Evolutionary conservation across 192 early-diverging fungal genomes (phyloP).

Genomic region (Coemansia umbellata): DNA sequence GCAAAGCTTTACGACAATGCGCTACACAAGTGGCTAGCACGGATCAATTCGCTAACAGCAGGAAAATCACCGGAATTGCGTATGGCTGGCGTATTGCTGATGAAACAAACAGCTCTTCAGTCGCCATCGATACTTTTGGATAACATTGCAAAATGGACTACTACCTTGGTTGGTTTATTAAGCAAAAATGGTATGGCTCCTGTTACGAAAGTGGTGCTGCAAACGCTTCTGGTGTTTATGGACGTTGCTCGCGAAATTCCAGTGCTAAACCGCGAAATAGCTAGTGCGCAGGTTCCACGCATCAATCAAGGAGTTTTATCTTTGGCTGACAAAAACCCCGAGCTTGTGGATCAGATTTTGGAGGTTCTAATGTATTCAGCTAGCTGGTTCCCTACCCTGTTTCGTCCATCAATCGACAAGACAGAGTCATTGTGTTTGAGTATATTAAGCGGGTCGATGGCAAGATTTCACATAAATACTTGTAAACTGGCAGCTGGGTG

Average conservation of each 20-base stretch:
- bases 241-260: constrained; percentile 45
- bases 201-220: constrained; percentile 17
- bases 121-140: constrained; percentile 32
- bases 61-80: constrained; percentile 40
- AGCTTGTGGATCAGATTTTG: constrained; percentile 15
- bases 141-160: constrained; percentile 40
- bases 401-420: constrained; percentile 45
- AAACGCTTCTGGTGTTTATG: constrained; percentile 35
- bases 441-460: constrained; percentile 11
- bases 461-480: neutral
- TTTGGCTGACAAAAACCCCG: constrained; percentile 33
- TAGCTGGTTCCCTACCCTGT: constrained; percentile 44
- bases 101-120: constrained; percentile 46
- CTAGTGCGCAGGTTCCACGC: constrained; percentile 33
- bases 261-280: constrained; percentile 36
- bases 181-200: constrained; percentile 28
- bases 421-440: constrained; percentile 35
- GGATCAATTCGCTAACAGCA: constrained; percentile 32
- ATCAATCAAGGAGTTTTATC: constrained; percentile 45
- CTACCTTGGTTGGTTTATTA: constrained; percentile 23
- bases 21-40: constrained; percentile 43
- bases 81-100: constrained; percentile 38
- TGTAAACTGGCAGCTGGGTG: constrained; percentile 16
- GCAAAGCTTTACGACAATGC: constrained; percentile 33
- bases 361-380: constrained; percentile 35